Evolutionary conservation across 2,329 filamentous ascomycete species (phyloP).

Genomic region (Pestalotiopsis sp.): DNA sequence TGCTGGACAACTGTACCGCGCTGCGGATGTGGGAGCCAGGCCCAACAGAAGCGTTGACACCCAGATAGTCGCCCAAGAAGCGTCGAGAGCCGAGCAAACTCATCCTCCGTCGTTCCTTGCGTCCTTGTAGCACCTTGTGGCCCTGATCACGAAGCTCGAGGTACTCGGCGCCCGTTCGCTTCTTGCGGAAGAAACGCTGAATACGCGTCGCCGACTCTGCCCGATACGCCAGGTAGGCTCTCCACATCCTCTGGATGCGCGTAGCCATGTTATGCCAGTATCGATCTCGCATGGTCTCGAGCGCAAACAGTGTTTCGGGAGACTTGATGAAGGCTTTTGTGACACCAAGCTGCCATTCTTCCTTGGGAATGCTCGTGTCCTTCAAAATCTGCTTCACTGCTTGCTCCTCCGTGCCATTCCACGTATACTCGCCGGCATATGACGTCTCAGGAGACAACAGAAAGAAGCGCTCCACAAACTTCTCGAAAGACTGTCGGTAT

Average conservation of each 20-base stretch:
- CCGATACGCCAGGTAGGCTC: conserved; percentile 91
- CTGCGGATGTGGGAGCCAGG: conserved; percentile 81
- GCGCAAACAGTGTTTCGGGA: conserved; percentile 91
- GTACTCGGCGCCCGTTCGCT: conserved; percentile 87
- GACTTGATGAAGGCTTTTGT: conserved; percentile 99
- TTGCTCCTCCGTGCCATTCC: conserved; percentile 85
- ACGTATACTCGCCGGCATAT: conserved; percentile 96
- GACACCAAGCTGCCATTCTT: conserved; percentile 96
- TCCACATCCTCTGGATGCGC: conserved; percentile 95
- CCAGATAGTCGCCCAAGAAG: conserved; percentile 94
- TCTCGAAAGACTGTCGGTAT: conserved; percentile 95
- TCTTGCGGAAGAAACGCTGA: conserved; percentile 93
- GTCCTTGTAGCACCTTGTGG: conserved; percentile 77
- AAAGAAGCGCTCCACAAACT: conserved; percentile 97
- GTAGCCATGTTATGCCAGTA: conserved; percentile 99
- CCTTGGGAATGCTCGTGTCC: conserved; percentile 91
- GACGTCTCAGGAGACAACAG: conserved; percentile 91
- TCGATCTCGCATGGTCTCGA: conserved; percentile 95
- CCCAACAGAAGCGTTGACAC: conserved; percentile 78
- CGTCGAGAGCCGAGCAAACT: conserved; percentile 89
- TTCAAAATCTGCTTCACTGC: conserved; percentile 92
- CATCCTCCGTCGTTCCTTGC: conserved; percentile 89
- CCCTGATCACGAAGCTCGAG: conserved; percentile 87
- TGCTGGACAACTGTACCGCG: conserved; percentile 69
- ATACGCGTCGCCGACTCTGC: conserved; percentile 92